Base-by-base conservation (phyloP, 306 rosid species). In the Sphenostylis stenocarpa region DNA sequence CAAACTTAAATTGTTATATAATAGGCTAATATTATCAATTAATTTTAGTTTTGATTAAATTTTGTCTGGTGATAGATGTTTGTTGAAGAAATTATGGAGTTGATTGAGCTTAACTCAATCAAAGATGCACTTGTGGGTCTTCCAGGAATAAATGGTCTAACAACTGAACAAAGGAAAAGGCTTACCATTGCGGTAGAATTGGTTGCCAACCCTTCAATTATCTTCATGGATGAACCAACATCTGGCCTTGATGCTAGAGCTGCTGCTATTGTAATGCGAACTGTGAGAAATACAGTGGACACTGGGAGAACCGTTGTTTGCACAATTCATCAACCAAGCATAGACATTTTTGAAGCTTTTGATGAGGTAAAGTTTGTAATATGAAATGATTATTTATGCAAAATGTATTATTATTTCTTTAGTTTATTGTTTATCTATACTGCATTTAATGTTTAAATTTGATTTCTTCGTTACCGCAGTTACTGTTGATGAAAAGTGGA, bases 121-220 rank as follows among this genome's bases (percentile, higher is more conserved):
- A 85, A 53, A 78, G 88, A 89, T 47, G 85, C 85, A 26, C 19
- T 83, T 17, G 93, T 89, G 19, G 93, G 93, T 26, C 63, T 70
- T 31, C 82, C 86, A 10, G 82, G 82, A 1, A 19, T 64, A 10
- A 51, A 67, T 63, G 89, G 93, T 36, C 70, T 89, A 26, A 74
- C 91, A 11, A 83, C 73, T 19, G 91, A 87, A 58, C 89, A 89
- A 44, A 84, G 91, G 3, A 87, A 89, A 70, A 75, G 91, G 56
- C 78, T 89, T 10, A 87, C 91, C 3, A 87, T 85, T 60, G 89
- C 89, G 6, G 88, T 87, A 23, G 91, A 89, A 76, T 81, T 89
- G 56, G 93, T 89, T 24, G 70, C 80, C 20, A 80, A 84, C 49
- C 87, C 85, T 23, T 84, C 87, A 6, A 84, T 77, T 31, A 81